Percentiles rank a stretch among this genome's conserved stretches.
Evolutionary conservation across 148 eudicot genomes (phyloP).

Genomic region (Limonium bicolor): DNA sequence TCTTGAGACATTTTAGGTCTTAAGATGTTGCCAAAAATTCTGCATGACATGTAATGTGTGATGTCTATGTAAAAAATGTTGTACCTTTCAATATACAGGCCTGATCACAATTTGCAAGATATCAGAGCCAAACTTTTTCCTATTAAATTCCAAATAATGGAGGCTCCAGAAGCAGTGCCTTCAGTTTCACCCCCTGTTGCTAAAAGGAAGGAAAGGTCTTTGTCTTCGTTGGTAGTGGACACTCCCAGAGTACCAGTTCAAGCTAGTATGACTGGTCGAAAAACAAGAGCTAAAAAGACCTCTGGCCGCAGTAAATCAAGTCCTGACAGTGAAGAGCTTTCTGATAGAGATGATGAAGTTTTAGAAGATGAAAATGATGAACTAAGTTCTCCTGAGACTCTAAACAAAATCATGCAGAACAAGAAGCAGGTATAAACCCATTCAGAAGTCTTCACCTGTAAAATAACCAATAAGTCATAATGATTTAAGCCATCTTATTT

Average conservation of each 20-base stretch:
- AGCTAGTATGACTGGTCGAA: conserved; percentile 63
- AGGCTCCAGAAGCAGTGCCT: conserved; percentile 47
- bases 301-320: conserved; percentile 34
- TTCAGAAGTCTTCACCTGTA: neutral
- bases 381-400: conserved; percentile 69
- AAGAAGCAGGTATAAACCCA: conserved; percentile 83
- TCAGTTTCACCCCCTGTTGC: conserved; percentile 43
- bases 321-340: conserved; percentile 40
- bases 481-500: too few species aligned
- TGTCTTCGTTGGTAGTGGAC: conserved; percentile 73
- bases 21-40: too few species aligned
- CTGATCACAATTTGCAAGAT: conserved; percentile 90
- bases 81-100: conserved; percentile 57
- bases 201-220: conserved; percentile 91
- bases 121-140: conserved; percentile 81
- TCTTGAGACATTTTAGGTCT: neutral
- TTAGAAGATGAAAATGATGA: conserved; percentile 39
- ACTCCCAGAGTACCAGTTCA: conserved; percentile 69
- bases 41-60: too few species aligned
- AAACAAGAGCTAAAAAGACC: conserved; percentile 65
- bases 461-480: too few species aligned
- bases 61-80: too few species aligned
- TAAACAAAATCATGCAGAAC: conserved; percentile 44
- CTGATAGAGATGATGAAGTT: conserved; percentile 55
- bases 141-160: conserved; percentile 42